These are phyloP conservation scores for Talaromyces nanjingensis DNA, from an alignment of 495 filamentous ascomycete genomes.

Conservation along the genomic window DNA sequence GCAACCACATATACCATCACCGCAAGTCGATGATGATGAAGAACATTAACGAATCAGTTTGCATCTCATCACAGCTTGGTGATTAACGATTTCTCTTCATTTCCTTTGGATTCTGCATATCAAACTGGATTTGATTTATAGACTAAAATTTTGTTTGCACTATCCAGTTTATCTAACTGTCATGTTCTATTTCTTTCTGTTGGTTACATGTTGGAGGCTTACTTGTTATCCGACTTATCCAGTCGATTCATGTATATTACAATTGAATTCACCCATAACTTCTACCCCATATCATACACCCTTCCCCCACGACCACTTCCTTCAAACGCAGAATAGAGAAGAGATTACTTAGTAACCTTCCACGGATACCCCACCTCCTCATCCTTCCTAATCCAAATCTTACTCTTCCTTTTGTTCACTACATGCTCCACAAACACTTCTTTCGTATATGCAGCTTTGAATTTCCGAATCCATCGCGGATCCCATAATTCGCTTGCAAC, in stretches of 20 bases:
- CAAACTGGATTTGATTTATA: conserved; percentile 4
- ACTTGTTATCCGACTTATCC: background rate
- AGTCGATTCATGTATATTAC: background rate
- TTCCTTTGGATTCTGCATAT: background rate
- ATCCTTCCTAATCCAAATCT: conserved; percentile 84
- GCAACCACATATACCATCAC: background rate
- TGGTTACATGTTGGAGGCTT: background rate
- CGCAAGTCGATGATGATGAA: background rate
- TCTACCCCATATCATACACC: background rate
- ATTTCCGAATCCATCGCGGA: conserved; percentile 77
- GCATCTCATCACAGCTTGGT: background rate
- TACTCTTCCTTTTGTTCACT: conserved; percentile 76
- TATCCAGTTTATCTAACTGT: background rate
- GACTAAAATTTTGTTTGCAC: background rate
- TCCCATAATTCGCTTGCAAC: conserved; percentile 96
- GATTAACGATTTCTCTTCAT: background rate
- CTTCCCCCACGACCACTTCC: too few relatives aligned
- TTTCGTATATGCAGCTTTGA: conserved; percentile 58
- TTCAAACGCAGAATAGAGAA: background rate
- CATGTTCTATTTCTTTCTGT: background rate
- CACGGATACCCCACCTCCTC: conserved; percentile 72
- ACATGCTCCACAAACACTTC: conserved; percentile 81
- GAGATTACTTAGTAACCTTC: conserved; percentile 51
- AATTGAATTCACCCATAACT: background rate
- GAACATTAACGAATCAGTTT: background rate